Percentiles rank a stretch among this genome's conserved stretches.
Conservation (phyloP, 1,139 yeast species). For the Maudiozyma humilis region DNA sequence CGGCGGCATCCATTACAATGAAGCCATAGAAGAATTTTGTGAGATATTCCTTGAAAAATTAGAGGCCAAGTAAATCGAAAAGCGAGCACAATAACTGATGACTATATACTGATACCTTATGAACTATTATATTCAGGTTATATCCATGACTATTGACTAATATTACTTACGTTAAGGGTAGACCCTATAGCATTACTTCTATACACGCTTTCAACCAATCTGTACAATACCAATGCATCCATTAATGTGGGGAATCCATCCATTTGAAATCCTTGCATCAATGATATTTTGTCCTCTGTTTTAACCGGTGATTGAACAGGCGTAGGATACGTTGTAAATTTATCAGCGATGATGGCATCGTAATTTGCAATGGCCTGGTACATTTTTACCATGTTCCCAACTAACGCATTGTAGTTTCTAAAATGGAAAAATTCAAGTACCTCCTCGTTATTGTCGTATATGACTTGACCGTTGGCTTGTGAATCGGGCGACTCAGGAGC, state of each 20-base stretch:
- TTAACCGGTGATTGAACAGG: background rate
- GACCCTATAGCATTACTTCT: constrained; percentile 12
- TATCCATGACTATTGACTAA: constrained; percentile 7
- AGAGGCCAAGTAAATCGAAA: background rate
- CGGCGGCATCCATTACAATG: constrained; percentile 31
- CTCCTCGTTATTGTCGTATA: constrained; percentile 14
- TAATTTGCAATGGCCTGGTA: constrained; percentile 19
- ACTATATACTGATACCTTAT: background rate
- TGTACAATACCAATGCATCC: constrained; percentile 17
- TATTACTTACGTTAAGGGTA: constrained; percentile 16
- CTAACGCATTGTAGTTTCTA: constrained; percentile 20
- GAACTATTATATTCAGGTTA: background rate
- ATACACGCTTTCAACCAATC: constrained; percentile 14
- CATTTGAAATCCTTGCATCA: constrained; percentile 15
- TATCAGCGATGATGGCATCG: constrained; percentile 6
- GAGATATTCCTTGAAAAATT: constrained; percentile 15
- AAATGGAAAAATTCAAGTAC: constrained; percentile 21
- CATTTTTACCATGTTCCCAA: constrained; percentile 19
- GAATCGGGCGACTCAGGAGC: constrained; percentile 3
- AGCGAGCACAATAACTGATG: background rate
- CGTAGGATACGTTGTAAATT: background rate
- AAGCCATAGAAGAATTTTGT: constrained; percentile 32
- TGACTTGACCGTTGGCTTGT: constrained; percentile 4
- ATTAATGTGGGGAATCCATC: constrained; percentile 20
- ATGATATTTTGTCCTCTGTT: constrained; percentile 7